phyloP scores from a whole-genome alignment of 108 stramenopile genomes.

The Cylindrotheca closterium region DNA sequence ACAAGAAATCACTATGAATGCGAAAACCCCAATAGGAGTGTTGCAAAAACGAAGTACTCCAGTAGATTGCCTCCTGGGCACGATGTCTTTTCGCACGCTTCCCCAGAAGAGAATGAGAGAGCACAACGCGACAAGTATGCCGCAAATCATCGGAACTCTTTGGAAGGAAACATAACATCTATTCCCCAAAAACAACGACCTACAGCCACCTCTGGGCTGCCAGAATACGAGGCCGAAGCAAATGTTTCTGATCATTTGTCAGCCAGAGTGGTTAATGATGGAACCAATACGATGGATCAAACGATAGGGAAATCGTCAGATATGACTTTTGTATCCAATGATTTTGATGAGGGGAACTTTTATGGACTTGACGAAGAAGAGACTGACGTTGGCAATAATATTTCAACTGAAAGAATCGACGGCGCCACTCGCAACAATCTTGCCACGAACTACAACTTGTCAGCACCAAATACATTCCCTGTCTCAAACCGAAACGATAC shows the following conservation, averaged over 20 bases:
- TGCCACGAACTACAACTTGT: neutral
- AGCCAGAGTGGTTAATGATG: no score
- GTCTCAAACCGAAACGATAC: neutral
- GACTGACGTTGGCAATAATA: constrained; percentile 1
- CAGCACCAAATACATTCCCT: neutral
- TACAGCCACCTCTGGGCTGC: neutral
- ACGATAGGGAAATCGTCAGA: neutral
- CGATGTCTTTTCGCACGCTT: no score
- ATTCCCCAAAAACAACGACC: neutral
- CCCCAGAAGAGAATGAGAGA: neutral
- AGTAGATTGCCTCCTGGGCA: neutral
- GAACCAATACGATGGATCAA: neutral
- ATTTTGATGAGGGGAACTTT: constrained; percentile 33
- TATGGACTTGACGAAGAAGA: constrained; percentile 51
- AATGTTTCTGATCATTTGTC: neutral
- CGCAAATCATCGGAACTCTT: neutral
- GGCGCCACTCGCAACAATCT: neutral
- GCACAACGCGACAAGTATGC: neutral
- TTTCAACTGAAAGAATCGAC: neutral
- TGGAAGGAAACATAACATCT: neutral
- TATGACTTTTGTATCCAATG: constrained; percentile 20
- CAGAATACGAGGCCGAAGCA: no score
- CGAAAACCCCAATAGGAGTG: no score
- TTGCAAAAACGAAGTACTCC: no score
- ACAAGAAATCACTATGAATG: no score